Base-by-base conservation (phyloP, 371 early-diverging fungal genomes). In the Mucor velutinosus region DNA sequence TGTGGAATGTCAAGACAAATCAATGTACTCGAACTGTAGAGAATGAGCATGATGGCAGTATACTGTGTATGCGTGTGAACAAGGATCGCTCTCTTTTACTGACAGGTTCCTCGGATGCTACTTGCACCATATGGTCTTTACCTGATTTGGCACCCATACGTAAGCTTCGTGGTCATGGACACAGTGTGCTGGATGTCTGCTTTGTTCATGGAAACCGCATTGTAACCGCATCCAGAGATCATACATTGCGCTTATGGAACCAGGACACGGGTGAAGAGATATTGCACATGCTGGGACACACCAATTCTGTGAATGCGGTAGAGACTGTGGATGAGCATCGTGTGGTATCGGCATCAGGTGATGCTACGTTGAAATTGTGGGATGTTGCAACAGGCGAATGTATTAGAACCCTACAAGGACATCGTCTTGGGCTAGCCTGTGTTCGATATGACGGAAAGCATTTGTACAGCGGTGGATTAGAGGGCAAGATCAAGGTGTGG, bases 401-500 rank as follows among this genome's bases (percentile, higher is more conserved):
- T 56, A 65, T 91, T 5, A 85, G 87, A 3, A 89, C 89, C 27
- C 88, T 91, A 72, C 73, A 76, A 11, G 93, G 92, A 7, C 92
- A 94, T 64, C 71, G 79, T 23, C 87, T 95, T n/a, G 98, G 98
- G 0, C 76, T 99, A 4, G 95, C 98, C 0, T 96, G 95, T 69
- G 92, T 96, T 49, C 96, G 96, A 69, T 97, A 87, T 74, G 92
- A 94, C 68, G 94, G 95, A 32, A 85, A 86, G 41, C 81, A 84
- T 10, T 90, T 98, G 27, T 93, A 95, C 0, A 95, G 95, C 5
- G 99, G 98, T 4, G 95, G 95, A 14, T 89, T 95, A 73, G 99
- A 99, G 75, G 89, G 91, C 70, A 90, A 95, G 30, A 93, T 99
- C 64, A 89, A 90, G 67, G 76, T 98, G 15, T 99, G 99, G 99